Evolutionary conservation across 2,329 filamentous ascomycete genomes (phyloP).

Genomic region (Cylindrodendrum hubeiense): DNA sequence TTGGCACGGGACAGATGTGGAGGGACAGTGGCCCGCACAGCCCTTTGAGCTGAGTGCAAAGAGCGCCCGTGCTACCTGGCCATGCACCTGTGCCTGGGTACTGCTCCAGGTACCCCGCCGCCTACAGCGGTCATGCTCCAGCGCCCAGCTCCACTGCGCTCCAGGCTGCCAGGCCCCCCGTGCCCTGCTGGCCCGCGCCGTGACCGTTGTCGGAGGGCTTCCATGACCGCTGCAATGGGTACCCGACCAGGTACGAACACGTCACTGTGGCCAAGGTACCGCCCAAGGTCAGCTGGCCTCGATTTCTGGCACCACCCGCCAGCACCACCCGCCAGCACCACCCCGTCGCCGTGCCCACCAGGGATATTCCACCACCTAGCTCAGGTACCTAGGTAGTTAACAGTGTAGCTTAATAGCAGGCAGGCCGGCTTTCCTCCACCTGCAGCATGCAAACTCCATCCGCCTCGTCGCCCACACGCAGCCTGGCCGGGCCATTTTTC

Average conservation of each 20-base stretch:
- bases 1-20: constrained; percentile 4
- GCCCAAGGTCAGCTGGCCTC: constrained; percentile 13
- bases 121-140: constrained; percentile 4
- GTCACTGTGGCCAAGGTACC: constrained; percentile 18
- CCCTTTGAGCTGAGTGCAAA: not conserved
- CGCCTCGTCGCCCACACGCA: not conserved
- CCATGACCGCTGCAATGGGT: not conserved
- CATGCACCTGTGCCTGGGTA: not conserved
- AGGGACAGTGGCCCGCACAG: not conserved
- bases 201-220: constrained; percentile 22
- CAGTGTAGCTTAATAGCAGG: no score
- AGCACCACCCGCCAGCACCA: not conserved
- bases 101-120: constrained; percentile 4
- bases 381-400: no score
- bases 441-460: not conserved
- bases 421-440: not conserved
- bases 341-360: no score
- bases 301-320: constrained; percentile 8
- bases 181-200: not conserved
- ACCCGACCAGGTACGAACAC: constrained; percentile 17
- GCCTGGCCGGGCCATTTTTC: not conserved
- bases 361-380: no score
- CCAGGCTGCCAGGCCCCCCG: constrained; percentile 9
- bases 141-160: constrained; percentile 11
- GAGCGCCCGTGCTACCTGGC: not conserved